Evolutionary conservation across 169 alveolate species (phyloP), one percentile per base, ranked within the genome.

Genomic region (Babesia bigemina): DNA sequence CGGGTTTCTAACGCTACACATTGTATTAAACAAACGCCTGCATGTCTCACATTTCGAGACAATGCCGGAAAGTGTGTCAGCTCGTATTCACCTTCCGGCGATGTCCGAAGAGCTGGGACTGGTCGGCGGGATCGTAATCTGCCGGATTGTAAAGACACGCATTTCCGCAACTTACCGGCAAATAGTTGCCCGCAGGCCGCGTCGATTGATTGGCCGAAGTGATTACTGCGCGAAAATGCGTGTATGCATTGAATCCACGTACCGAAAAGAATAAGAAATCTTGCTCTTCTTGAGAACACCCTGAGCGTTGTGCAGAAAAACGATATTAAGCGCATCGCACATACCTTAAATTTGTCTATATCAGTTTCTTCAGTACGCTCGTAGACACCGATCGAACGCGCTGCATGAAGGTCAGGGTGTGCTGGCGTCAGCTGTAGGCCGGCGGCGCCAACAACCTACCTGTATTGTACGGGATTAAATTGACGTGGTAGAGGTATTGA

Each of bases 151-250:
- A 8, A n/a, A 21, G 19, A 26, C 2, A 16, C 21, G 16, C 8
- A 36, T 29, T 4, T 59, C 26, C 14, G 39, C 50, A 56, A 22
- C 44, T 26, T 44, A 89, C 92, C 93, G 63, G 93, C 92, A 52
- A 69, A 86, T 48, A 92, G 86, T 52, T 92, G 95, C 44, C 95
- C 95, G 50, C 95, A 92, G 17, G 95, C 95, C 1, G 95, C 95
- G 55, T 92, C 95, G 44, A 92, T 92, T 26, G 85, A 59, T 70
- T 85, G 81, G 16, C 95, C 95, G 55, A 90, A 92, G 70, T 88
- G 90, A 66, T 92, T 87, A 59, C 95, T 90, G 59, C 24, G 55
- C 28, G n/a, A 29, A 33, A 33, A 44, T 24, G 21, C 66, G 33
- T 24, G 55, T 22, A 22, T 42, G 33, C 33, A 50, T 13, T n/a